Percentiles rank a stretch among this genome's conserved stretches.
phyloP scores from a whole-genome alignment of 2,329 filamentous ascomycete genomes.

The Cladophialophora exuberans region DNA sequence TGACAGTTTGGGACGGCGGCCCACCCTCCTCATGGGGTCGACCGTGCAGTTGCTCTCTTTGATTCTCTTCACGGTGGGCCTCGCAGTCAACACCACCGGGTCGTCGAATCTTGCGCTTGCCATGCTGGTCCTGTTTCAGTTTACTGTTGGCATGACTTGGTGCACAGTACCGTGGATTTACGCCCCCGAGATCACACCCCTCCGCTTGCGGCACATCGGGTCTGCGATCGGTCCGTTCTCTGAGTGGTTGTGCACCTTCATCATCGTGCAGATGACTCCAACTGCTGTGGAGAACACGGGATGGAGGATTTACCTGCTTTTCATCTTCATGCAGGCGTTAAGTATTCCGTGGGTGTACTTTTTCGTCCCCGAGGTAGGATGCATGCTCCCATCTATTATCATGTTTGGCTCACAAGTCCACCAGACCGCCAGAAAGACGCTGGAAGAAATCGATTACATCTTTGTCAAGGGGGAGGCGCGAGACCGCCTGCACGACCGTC shows the following conservation, averaged over 20 bases:
- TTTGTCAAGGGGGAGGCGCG: constrained; percentile 22
- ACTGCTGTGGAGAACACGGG: constrained; percentile 38
- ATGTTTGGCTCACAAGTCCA: constrained; percentile 30
- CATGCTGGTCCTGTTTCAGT: constrained; percentile 39
- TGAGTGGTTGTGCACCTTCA: constrained; percentile 41
- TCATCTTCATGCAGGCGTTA: constrained; percentile 32
- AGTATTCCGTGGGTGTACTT: constrained; percentile 15
- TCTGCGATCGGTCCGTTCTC: constrained; percentile 37
- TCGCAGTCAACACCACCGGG: constrained; percentile 10
- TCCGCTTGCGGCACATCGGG: constrained; percentile 40
- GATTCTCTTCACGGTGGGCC: constrained; percentile 35
- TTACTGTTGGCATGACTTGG: constrained; percentile 39
- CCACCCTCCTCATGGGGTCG: constrained; percentile 31
- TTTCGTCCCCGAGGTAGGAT: constrained; percentile 30
- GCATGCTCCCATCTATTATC: constrained; percentile 26
- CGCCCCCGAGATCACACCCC: constrained; percentile 39
- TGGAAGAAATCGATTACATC: constrained; percentile 37
- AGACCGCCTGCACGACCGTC: neutral
- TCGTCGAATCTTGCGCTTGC: constrained; percentile 36
- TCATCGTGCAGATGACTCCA: constrained; percentile 41
- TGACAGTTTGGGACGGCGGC: constrained; percentile 11
- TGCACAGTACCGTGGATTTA: constrained; percentile 37
- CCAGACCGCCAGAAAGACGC: constrained; percentile 35
- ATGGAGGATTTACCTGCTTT: constrained; percentile 40
- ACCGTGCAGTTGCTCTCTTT: constrained; percentile 36